Conservation (phyloP, 1,284 basidiomycete genomes). For the Fomitopsis schrenkii region DNA sequence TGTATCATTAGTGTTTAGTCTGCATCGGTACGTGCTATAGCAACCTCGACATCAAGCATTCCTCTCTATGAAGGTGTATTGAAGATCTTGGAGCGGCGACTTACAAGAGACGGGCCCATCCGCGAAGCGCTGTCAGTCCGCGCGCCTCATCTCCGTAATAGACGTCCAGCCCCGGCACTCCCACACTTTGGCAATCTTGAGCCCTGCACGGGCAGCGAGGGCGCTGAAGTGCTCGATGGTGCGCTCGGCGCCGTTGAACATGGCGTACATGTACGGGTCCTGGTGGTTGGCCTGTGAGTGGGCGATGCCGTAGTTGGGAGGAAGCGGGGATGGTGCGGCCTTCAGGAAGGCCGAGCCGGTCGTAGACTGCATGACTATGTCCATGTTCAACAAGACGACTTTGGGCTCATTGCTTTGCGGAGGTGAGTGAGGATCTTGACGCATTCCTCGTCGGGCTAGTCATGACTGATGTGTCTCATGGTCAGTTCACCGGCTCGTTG, state of each 20-base stretch:
- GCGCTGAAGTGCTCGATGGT: constrained; percentile 1
- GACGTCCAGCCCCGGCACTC: constrained; percentile 1
- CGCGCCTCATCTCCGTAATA: constrained; percentile 2
- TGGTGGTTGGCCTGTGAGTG: constrained; percentile 1
- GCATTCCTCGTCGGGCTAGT: too few species aligned
- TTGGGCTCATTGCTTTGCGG: too few species aligned
- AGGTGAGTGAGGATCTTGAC: too few species aligned
- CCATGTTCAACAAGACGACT: too few species aligned
- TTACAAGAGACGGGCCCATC: background rate
- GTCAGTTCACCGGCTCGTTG: too few species aligned
- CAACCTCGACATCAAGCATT: background rate
- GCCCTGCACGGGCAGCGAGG: background rate
- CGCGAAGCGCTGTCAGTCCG: background rate
- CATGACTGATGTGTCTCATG: too few species aligned
- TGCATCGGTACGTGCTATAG: background rate
- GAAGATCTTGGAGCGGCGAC: too few species aligned
- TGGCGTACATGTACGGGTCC: constrained; percentile 5
- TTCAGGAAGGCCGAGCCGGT: too few species aligned
- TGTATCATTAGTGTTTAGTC: background rate
- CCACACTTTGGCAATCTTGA: constrained; percentile 3
- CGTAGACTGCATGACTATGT: too few species aligned
- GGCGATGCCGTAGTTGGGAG: too few species aligned
- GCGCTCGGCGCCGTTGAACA: constrained; percentile 5
- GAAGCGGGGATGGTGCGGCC: too few species aligned
- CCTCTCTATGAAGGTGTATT: too few species aligned